Evolutionary conservation across 176 grass and related monocot genomes (phyloP), one percentile per base, ranked within the genome.

Genomic region (Phoenix roebelenii): DNA sequence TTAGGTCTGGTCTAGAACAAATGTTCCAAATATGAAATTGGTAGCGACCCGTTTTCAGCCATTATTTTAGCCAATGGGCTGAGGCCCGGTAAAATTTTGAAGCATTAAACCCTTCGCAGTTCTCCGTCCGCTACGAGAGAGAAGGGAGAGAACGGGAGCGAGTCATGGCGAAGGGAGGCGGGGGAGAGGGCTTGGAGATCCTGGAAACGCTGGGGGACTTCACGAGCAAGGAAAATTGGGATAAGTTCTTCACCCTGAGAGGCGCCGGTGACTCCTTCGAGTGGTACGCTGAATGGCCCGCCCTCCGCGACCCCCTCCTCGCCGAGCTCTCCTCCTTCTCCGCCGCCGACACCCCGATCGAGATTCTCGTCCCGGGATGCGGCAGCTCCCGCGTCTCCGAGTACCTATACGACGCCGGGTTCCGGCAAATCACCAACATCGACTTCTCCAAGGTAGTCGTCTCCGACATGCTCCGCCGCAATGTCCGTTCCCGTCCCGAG

Each of bases 211-310:
- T 97, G 3, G 73, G 59, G 15, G 92, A 97, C 72, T 97, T 97
- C 81, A 97, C 92, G 12, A 91, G 87, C 62, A 86, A 83, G 76
- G 87, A 97, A 69, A 97, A 97, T 63, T 91, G 92, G 92, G 92
- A 97, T 72, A 97, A 85, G 55, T 97, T 97, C 69, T 97, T 97
- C 69, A 77, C 78, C 39, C 69, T 97, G 39, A 78, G 92, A 51
- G 92, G 87, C 69, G 28, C 72, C 19, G 87, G 87, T 75, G 92
- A 91, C 78, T 85, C 55, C 58, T 97, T 97, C 71, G 87, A 91
- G 66, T 97, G 87, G 92, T 96, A 97, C 76, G 87, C 87, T 49
- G 92, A 91, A 63, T 97, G 92, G 92, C 76, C 76, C 7, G 73
- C 70, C 30, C 76, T 97, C 72, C 67, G 69, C 39, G 30, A 63